These are phyloP conservation scores for Phaseolus lunatus DNA, from an alignment of 306 rosid genomes.

Conservation along the genomic window DNA sequence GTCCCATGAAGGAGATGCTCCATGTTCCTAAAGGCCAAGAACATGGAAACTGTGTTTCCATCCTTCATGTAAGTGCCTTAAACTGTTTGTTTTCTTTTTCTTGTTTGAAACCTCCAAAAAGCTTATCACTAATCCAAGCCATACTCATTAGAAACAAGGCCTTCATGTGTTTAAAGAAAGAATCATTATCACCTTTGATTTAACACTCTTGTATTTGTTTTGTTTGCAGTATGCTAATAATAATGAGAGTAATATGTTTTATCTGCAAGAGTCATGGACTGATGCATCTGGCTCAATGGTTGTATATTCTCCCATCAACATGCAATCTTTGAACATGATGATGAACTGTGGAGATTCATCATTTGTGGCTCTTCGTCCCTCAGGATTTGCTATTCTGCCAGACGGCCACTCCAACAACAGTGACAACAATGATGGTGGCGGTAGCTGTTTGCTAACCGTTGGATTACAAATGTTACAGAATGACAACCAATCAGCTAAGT, in stretches of 20 bases:
- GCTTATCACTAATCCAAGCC: too few relatives aligned
- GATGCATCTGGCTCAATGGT: slow-evolving; percentile 73
- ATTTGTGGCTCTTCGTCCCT: slow-evolving; percentile 69
- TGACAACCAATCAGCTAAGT: slow-evolving; percentile 55
- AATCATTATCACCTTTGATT: neutral
- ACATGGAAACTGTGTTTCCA: slow-evolving; percentile 70
- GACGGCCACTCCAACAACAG: slow-evolving; percentile 42
- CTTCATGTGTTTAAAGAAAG: neutral
- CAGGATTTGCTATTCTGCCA: slow-evolving; percentile 80
- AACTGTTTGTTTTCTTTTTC: too few relatives aligned
- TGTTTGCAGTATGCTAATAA: slow-evolving; percentile 52
- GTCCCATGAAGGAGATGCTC: slow-evolving; percentile 66
- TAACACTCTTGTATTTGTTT: neutral
- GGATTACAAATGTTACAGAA: slow-evolving; percentile 72
- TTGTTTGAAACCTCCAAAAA: too few relatives aligned
- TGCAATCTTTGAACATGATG: slow-evolving; percentile 57
- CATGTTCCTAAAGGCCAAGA: slow-evolving; percentile 65
- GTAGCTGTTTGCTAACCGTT: slow-evolving; percentile 62
- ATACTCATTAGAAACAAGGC: too few relatives aligned
- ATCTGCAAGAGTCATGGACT: slow-evolving; percentile 79
- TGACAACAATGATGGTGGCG: neutral
- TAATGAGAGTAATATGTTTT: slow-evolving; percentile 58
- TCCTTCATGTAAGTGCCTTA: slow-evolving; percentile 66
- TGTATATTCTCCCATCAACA: slow-evolving; percentile 76
- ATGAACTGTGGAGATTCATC: slow-evolving; percentile 76